Percentiles rank a stretch among this genome's conserved stretches.
These are phyloP conservation scores for Firmiana major DNA, from an alignment of 345 rosid species.

Conservation along the genomic window DNA sequence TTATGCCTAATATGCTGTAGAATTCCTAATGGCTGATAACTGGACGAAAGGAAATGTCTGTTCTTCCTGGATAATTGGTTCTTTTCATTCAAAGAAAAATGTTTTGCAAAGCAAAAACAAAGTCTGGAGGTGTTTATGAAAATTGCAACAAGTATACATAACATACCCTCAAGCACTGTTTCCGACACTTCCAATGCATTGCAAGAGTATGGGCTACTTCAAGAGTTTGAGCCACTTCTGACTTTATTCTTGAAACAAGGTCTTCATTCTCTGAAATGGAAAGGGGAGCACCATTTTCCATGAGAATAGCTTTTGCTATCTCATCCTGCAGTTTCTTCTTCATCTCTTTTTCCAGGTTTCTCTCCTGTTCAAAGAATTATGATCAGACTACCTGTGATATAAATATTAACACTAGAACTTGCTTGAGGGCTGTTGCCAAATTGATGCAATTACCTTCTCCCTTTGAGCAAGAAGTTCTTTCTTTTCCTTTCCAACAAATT, in stretches of 20 bases:
- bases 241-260: conserved; percentile 18
- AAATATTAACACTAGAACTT: not conserved
- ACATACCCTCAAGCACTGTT: conserved; percentile 8
- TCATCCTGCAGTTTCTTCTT: conserved; percentile 22
- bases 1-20: not conserved
- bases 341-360: conserved; percentile 18
- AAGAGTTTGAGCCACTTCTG: conserved; percentile 23
- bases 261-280: conserved; percentile 18
- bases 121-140: not conserved
- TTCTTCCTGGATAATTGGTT: not conserved
- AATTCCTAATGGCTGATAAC: not conserved
- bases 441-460: conserved; percentile 16
- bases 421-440: not conserved
- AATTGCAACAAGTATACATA: not conserved
- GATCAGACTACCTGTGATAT: not conserved
- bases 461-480: conserved; percentile 5
- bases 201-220: conserved; percentile 24
- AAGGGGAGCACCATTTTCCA: conserved; percentile 19
- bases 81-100: not conserved
- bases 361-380: conserved; percentile 14
- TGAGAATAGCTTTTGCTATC: conserved; percentile 17
- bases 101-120: not conserved
- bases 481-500: conserved; percentile 16
- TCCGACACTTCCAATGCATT: conserved; percentile 8
- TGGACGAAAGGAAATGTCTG: not conserved